Evolutionary conservation across 768 basidiomycete species (phyloP), one percentile per base, ranked within the genome.

Genomic region (Panaeolus papilionaceus): DNA sequence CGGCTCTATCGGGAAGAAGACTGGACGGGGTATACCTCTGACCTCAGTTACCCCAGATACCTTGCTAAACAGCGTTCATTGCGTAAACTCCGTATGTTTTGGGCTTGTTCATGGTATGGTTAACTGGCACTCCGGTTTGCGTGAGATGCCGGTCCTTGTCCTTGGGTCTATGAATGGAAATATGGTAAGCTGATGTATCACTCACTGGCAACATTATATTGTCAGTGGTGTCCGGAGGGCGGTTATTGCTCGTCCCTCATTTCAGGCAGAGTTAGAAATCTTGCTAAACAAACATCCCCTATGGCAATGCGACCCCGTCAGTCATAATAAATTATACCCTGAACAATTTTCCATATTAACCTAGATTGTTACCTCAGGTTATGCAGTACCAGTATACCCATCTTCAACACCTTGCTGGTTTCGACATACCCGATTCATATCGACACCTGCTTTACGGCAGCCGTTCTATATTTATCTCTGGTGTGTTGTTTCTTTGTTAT

Each of bases 21-120:
- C 54, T 33, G 5, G 54, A 37, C 54, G 14, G 12, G 51, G 28
- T 58, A 28, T 33, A 58, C 12, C 26, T 51, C 49, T 58, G 54
- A 58, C 26, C 26, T 58, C 54, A 58, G 14, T 16, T 33, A 58
- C 54, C 54, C 54, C 54, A 58, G 54, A 58, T 33, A 33, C 54
- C 54, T 33, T 26, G 47, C 14, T 44, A 51, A 58, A 33, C 2
- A 33, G 16, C 28, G 28, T 12, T 18, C 28, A n/a, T 58, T 58
- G 54, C 26, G 16, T 33, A 58, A 33, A 33, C 14, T 33, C 26
- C 54, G 20, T 58, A 14, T 37, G 54, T 58, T 6, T 8, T 33
- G 54, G 51, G 14, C 14, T 10, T 3, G 14, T 26, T 51, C 20
- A 6, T 9, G 10, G 47, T 51, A 44, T 51, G 6, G 18, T 51